Evolutionary conservation across 768 basidiomycete species (phyloP).

Genomic region (Boletus speciosus): DNA sequence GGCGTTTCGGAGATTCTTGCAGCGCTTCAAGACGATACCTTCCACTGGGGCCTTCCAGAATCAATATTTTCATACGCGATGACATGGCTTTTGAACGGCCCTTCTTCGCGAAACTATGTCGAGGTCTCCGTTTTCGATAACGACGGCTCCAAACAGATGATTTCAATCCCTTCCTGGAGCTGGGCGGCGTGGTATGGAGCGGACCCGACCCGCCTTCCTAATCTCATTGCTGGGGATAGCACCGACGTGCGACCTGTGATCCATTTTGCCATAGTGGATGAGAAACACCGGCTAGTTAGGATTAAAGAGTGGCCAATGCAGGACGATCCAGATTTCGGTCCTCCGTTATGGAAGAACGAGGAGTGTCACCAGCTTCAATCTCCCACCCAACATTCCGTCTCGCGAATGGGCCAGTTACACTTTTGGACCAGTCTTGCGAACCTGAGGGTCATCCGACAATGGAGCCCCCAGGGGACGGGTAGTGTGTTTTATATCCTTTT

Average conservation of each 20-base stretch:
- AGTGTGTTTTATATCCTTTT: not conserved
- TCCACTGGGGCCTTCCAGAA: slow-evolving; percentile 15
- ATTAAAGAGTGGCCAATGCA: not conserved
- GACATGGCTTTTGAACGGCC: slow-evolving; percentile 4
- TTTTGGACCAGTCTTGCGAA: slow-evolving; percentile 18
- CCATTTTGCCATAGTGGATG: slow-evolving; percentile 9
- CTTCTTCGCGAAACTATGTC: not conserved
- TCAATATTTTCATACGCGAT: slow-evolving; percentile 11
- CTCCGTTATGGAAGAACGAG: not conserved
- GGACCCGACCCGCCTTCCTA: not conserved
- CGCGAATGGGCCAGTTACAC: slow-evolving; percentile 1
- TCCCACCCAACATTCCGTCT: not conserved
- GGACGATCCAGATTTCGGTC: not conserved
- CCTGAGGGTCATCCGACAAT: not conserved
- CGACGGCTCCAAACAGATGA: slow-evolving; percentile 4
- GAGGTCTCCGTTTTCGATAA: not conserved
- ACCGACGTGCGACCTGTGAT: not conserved
- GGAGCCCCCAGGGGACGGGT: not conserved
- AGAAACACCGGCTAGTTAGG: not conserved
- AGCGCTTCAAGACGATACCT: slow-evolving; percentile 8
- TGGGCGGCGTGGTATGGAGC: slow-evolving; percentile 11
- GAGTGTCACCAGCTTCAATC: not conserved
- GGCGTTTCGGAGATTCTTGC: slow-evolving; percentile 13
- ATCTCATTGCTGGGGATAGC: not conserved
- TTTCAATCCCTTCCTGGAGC: slow-evolving; percentile 18